Evolutionary conservation across 2,329 filamentous ascomycete species (phyloP).

Genomic region (Aspergillus pseudoterreus): DNA sequence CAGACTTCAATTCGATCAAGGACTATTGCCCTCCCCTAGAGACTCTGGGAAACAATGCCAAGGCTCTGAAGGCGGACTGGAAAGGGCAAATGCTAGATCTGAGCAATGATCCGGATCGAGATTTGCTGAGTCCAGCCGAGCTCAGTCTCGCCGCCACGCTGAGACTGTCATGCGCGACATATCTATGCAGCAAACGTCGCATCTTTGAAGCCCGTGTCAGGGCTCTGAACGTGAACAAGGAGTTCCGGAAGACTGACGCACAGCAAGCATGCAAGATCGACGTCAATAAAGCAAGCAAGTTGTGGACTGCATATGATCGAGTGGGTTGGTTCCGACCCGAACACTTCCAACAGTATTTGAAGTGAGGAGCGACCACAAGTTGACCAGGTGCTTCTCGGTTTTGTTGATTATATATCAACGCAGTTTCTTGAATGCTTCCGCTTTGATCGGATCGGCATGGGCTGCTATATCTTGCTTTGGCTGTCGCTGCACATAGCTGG

Average conservation of each 20-base stretch:
- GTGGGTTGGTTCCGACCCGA: constrained; percentile 73
- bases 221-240: constrained; percentile 64
- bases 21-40: constrained; percentile 69
- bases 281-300: constrained; percentile 92
- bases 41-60: constrained; percentile 63
- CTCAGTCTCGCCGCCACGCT: constrained; percentile 71
- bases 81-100: constrained; percentile 78
- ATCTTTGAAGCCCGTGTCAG: constrained; percentile 78
- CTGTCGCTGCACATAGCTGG: constrained; percentile 9
- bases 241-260: constrained; percentile 91
- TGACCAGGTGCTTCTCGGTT: not conserved
- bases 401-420: not conserved
- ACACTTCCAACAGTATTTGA: constrained; percentile 45
- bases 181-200: constrained; percentile 86
- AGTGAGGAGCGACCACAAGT: constrained; percentile 13
- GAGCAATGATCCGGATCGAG: constrained; percentile 63
- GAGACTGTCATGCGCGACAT: constrained; percentile 79
- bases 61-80: constrained; percentile 80
- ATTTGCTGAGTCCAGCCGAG: constrained; percentile 75
- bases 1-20: constrained; percentile 68
- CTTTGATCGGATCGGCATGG: not conserved
- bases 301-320: constrained; percentile 85
- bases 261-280: constrained; percentile 98
- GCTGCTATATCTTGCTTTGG: not conserved
- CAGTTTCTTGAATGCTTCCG: not conserved